A percentile compares a stretch with the other conserved stretches of the same genome.
Conservation (phyloP, 768 basidiomycete genomes). For the Tephrocybe sp. region DNA sequence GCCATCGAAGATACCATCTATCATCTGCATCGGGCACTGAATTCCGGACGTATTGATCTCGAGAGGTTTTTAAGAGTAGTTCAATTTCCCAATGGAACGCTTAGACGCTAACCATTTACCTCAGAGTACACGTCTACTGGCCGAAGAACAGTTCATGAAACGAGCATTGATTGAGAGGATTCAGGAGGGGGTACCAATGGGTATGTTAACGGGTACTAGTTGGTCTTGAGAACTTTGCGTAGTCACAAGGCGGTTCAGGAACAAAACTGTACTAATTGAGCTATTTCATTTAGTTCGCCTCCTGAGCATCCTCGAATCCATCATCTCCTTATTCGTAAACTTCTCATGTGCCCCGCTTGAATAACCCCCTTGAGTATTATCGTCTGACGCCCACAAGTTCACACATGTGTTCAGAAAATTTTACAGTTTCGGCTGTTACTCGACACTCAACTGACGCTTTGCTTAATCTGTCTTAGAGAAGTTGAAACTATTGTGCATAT, state of each 20-base stretch:
- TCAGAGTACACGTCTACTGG: constrained; percentile 81
- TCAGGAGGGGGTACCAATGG: constrained; percentile 55
- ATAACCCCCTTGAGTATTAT: not conserved
- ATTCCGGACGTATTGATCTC: constrained; percentile 88
- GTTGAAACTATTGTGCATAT: too few relatives aligned
- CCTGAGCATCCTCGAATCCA: constrained; percentile 35
- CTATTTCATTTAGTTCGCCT: constrained; percentile 1
- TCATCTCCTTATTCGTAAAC: constrained; percentile 34
- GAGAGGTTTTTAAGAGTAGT: constrained; percentile 91
- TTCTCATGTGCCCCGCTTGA: constrained; percentile 19
- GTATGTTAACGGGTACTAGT: constrained; percentile 39
- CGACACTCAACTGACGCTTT: too few relatives aligned
- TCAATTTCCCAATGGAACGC: constrained; percentile 8
- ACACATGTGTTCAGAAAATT: too few relatives aligned
- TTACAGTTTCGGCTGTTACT: too few relatives aligned
- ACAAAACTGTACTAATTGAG: constrained; percentile 2
- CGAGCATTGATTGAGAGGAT: constrained; percentile 94
- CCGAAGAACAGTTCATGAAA: constrained; percentile 97
- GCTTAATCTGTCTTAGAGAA: too few relatives aligned
- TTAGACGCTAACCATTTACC: constrained; percentile 16
- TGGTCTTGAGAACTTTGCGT: constrained; percentile 29
- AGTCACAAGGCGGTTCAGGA: constrained; percentile 9
- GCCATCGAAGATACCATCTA: constrained; percentile 99
- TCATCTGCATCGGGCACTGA: constrained; percentile 91
- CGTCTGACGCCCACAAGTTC: too few relatives aligned